These are phyloP conservation scores for Viola pubescens DNA, from an alignment of 441 rosid species.

Conservation along the genomic window DNA sequence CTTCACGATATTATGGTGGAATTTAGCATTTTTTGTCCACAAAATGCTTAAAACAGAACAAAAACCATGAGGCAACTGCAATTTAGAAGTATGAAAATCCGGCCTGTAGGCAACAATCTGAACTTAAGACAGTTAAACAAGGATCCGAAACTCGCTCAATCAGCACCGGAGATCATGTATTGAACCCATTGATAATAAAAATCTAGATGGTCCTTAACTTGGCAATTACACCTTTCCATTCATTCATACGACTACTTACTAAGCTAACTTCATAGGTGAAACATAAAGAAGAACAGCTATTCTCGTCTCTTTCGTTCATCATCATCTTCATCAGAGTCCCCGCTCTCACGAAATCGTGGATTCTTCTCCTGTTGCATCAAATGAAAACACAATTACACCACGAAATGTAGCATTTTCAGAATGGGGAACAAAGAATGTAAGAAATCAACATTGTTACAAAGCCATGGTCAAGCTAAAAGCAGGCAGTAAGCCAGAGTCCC, in stretches of 20 bases:
- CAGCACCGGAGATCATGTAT: too few species aligned
- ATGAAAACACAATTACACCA: constrained; percentile 7
- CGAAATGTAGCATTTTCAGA: neutral
- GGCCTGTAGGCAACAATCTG: too few species aligned
- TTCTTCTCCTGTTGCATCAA: constrained; percentile 70
- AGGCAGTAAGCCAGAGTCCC: neutral
- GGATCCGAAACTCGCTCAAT: too few species aligned
- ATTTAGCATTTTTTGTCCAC: too few species aligned
- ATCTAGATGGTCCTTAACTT: neutral
- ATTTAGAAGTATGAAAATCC: too few species aligned
- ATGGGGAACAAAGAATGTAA: neutral
- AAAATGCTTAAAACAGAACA: too few species aligned
- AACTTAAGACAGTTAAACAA: too few species aligned
- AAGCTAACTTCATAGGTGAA: neutral
- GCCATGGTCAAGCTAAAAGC: neutral
- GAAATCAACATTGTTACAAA: constrained; percentile 2
- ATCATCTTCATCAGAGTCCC: constrained; percentile 87
- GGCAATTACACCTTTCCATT: too few species aligned
- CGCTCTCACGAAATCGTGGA: constrained; percentile 97
- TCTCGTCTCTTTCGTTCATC: constrained; percentile 60
- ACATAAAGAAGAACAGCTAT: constrained; percentile 12
- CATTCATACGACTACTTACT: too few species aligned
- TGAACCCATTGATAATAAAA: too few species aligned
- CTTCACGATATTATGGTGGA: too few species aligned
- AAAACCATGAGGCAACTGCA: too few species aligned